These are phyloP conservation scores for Neurospora sp. DNA, from an alignment of 2,329 filamentous ascomycete species.

Conservation along the genomic window DNA sequence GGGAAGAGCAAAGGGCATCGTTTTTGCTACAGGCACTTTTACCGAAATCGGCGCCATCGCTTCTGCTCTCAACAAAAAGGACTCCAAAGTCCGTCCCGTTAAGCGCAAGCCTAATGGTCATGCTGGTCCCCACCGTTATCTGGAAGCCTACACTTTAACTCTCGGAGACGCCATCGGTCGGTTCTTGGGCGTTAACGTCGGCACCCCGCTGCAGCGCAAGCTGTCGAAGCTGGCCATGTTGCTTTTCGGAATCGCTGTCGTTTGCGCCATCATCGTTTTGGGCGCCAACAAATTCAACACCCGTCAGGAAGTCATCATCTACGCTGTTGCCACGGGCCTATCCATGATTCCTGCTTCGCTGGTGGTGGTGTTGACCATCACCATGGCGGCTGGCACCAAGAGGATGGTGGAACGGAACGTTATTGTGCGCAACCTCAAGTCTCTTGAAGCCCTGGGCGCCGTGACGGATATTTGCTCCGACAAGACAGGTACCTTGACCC, in stretches of 20 bases:
- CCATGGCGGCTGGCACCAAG: slow-evolving; percentile 48
- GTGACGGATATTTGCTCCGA: slow-evolving; percentile 63
- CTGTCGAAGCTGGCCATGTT: slow-evolving; percentile 58
- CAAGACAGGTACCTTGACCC: slow-evolving; percentile 60
- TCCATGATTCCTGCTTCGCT: slow-evolving; percentile 43
- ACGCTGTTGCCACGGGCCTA: slow-evolving; percentile 39
- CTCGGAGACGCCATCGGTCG: slow-evolving; percentile 20
- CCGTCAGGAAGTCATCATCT: slow-evolving; percentile 39
- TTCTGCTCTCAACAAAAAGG: slow-evolving; percentile 42
- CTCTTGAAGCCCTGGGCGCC: slow-evolving; percentile 58
- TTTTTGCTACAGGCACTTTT: slow-evolving; percentile 55
- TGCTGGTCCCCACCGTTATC: slow-evolving; percentile 26
- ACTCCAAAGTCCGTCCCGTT: slow-evolving; percentile 29
- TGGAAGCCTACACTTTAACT: slow-evolving; percentile 27
- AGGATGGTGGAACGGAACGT: slow-evolving; percentile 47
- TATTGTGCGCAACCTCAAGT: slow-evolving; percentile 50
- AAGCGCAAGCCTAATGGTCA: slow-evolving; percentile 36
- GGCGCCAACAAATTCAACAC: slow-evolving; percentile 29
- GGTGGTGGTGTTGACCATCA: slow-evolving; percentile 56
- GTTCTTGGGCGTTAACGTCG: slow-evolving; percentile 39
- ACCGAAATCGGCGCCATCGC: slow-evolving; percentile 51
- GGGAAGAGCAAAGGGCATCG: slow-evolving; percentile 59
- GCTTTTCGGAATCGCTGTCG: slow-evolving; percentile 48
- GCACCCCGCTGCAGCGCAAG: slow-evolving; percentile 59
- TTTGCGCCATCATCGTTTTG: slow-evolving; percentile 32